Base-by-base conservation (phyloP, 2,329 filamentous ascomycete species). In the Cladophialophora chaetospira region DNA sequence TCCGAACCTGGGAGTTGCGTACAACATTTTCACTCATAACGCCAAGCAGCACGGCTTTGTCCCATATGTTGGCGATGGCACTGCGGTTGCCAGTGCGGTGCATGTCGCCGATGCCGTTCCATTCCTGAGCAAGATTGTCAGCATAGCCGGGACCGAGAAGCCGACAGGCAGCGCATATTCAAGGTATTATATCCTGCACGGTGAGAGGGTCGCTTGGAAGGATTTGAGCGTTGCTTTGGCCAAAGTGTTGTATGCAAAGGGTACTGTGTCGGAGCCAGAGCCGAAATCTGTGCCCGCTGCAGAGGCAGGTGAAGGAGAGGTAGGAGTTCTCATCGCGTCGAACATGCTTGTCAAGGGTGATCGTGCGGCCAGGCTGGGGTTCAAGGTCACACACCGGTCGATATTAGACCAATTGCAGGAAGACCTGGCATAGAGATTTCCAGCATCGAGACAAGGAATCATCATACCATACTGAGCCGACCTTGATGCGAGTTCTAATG, bases 261-360 rank as follows among this genome's bases (percentile, higher is more conserved):
- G 54, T 2, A 33, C 46, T 25, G 43, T 59, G 23, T 15, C 52
- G 13, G 52, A 42, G 1, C 48, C 57, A 31, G 52, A 53, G 44
- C 57, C 57, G 8, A 59, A 56, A 31, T 44, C 36, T 25, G 53
- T 59, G 25, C 42, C 56, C 6, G 8, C 49, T 11, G 52, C 48
- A 13, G 46, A 58, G 26, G 56, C 51, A 5, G 56, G 56, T 5
- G 36, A 28, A 28, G 56, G 51, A 19, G 56, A 55, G 33, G 42
- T 47, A 8, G 47, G 47, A 15, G 13, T 36, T 4, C 45, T 58
- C n/a, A 31, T 58, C 19, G 56, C 46, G 3, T 25, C 44, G 17
- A 58, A 58, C 11, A 58, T 58, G 56, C 46, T 58, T 33, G 51
- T 58, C n/a, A 29, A 55, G 52, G 56, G 56, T 36, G 51, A 58